Evolutionary conservation across 441 rosid genomes (phyloP).

Genomic region (Lepidium campestre): DNA sequence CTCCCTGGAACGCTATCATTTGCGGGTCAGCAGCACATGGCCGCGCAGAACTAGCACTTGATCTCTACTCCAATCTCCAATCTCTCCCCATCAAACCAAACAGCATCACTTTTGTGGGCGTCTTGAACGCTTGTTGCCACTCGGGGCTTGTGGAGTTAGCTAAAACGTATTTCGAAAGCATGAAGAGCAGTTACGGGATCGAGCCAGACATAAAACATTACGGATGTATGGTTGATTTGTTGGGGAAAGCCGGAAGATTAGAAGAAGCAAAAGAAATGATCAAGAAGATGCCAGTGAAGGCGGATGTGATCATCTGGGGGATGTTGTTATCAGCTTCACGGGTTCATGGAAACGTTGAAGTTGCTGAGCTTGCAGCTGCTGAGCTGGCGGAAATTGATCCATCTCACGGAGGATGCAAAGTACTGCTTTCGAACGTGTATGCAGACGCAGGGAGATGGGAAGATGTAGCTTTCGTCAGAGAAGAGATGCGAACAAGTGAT

Average conservation of each 20-base stretch:
- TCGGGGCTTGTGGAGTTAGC: conserved; percentile 56
- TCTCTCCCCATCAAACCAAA: conserved; percentile 43
- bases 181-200: conserved; percentile 41
- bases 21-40: conserved; percentile 81
- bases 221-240: conserved; percentile 55
- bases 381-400: conserved; percentile 41
- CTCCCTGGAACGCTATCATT: conserved; percentile 87
- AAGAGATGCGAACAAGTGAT: conserved; percentile 40
- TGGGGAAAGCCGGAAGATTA: conserved; percentile 46
- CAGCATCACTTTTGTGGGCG: conserved; percentile 73
- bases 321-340: conserved; percentile 46
- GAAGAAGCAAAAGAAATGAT: conserved; percentile 45
- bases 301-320: conserved; percentile 52
- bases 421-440: conserved; percentile 57
- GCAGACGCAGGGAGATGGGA: conserved; percentile 64
- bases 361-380: conserved; percentile 43
- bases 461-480: conserved; percentile 48
- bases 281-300: conserved; percentile 37
- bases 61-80: conserved; percentile 49
- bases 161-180: conserved; percentile 47
- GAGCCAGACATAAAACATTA: conserved; percentile 62
- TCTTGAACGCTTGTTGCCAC: conserved; percentile 76
- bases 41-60: conserved; percentile 52
- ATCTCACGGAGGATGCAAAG: conserved; percentile 52
- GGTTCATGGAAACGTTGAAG: conserved; percentile 38